Base-by-base conservation (phyloP, 2,329 filamentous ascomycete genomes). In the Nemania bipapillata region DNA sequence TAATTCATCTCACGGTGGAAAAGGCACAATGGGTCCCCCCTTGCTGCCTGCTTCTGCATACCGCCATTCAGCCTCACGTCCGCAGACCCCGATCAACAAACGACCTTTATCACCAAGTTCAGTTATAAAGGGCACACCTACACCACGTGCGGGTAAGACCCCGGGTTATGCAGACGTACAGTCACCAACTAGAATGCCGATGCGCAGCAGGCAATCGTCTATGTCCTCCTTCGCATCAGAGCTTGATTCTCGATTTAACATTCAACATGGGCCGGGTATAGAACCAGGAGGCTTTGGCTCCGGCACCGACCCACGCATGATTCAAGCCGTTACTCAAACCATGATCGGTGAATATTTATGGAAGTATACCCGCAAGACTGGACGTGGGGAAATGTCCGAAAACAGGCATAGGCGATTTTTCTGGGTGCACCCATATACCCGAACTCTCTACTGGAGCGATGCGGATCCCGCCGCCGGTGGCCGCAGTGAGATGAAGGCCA, bases 331-430 rank as follows among this genome's bases (percentile, higher is more conserved):
- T 73, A 99, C 96, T 1, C 95, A 99, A 81, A 98, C 96, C 20
- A 99, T 99, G 96, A 98, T 99, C 77, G 96, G 96, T 64, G 96
- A 99, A 80, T 98, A 95, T 80, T 85, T 99, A 47, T 99, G 96
- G 96, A 99, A 99, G 80, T 99, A 99, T 81, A 99, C 96, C 0
- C 91, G 96, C 76, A 97, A 96, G 83, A 87, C 94, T 68, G 94
- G 94, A n/a, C 91, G 95, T 26, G 92, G 90, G 63, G 92, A 94
- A 71, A 89, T 97, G 81, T 98, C 94, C 0, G 91, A 90, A 74
- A 97, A 94, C 64, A 89, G 96, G 60, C 96, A 99, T 80, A 89
- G 93, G 70, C 90, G 96, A 35, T 99, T 97, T 85, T 99, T 99
- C 86, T 99, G 96, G 96, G 93, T 99, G 24, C 96, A 99, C 78